phyloP scores from a whole-genome alignment of 345 rosid species.

The Corchorus capsularis region DNA sequence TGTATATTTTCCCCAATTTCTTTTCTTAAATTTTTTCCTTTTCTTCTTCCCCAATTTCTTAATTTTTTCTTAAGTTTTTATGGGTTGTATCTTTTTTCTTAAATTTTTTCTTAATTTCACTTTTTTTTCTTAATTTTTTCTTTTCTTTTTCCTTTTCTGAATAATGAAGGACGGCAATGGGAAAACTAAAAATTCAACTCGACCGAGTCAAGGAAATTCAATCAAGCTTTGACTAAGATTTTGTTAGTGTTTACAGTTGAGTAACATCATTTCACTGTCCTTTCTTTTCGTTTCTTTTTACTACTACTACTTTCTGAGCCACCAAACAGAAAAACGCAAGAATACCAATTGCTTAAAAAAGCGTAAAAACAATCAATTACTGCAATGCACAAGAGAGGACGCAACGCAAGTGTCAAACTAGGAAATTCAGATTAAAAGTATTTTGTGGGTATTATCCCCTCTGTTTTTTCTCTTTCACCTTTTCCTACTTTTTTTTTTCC shows the following conservation, averaged over 20 bases:
- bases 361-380: neutral
- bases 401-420: neutral
- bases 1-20: no score
- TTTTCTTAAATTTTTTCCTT: no score
- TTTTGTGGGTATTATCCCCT: constrained; percentile 2
- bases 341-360: neutral
- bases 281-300: neutral
- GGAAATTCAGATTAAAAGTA: neutral
- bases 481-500: neutral
- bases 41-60: no score
- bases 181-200: neutral
- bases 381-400: neutral
- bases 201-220: neutral
- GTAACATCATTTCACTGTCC: neutral
- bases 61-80: no score
- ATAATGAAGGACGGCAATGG: neutral
- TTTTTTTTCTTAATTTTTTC: no score
- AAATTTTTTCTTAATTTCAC: no score
- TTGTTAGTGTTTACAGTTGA: neutral
- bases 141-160: no score
- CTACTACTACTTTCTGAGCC: neutral
- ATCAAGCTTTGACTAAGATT: neutral
- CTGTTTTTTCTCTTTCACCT: neutral
- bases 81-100: no score
- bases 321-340: neutral